These are phyloP conservation scores for Trypanosoma cruzi DNA, from an alignment of 208 protist species.

Conservation along the genomic window DNA sequence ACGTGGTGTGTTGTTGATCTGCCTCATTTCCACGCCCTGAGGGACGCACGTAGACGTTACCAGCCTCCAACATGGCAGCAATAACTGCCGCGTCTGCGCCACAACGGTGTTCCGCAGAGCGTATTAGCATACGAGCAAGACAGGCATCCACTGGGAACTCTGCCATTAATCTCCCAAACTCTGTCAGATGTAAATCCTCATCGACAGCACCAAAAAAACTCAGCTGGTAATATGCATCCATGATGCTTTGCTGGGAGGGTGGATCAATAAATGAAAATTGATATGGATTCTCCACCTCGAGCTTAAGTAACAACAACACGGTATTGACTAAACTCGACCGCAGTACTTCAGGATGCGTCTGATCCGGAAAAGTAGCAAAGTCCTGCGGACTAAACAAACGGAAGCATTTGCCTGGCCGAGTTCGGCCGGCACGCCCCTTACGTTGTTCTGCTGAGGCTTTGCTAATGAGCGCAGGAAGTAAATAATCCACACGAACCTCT, in stretches of 20 bases:
- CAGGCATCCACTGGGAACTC: constrained; percentile 88
- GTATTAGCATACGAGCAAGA: constrained; percentile 94
- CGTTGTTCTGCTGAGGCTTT: constrained; percentile 98
- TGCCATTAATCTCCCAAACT: constrained; percentile 71
- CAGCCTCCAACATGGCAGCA: constrained; percentile 87
- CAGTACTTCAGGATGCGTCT: constrained; percentile 96
- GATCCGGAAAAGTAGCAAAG: constrained; percentile 75
- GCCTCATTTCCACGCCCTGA: constrained; percentile 40
- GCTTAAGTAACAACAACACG: constrained; percentile 95
- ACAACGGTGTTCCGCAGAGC: constrained; percentile 67
- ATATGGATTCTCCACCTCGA: constrained; percentile 96
- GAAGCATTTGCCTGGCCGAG: constrained; percentile 98
- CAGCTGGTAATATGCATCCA: constrained; percentile 96
- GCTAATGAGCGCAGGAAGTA: constrained; percentile 98
- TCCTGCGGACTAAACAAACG: constrained; percentile 94
- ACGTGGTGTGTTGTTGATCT: constrained; percentile 38
- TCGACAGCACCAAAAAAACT: constrained; percentile 98
- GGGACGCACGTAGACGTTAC: constrained; percentile 67
- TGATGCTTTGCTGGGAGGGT: constrained; percentile 96
- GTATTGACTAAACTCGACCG: constrained; percentile 96
- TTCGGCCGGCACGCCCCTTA: constrained; percentile 99
- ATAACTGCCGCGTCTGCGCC: constrained; percentile 81
- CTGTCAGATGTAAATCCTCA: constrained; percentile 88
- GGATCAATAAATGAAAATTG: constrained; percentile 98
- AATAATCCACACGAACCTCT: constrained; percentile 95